Conservation (phyloP, 306 rosid species). For the Casuarina cunninghamiana region DNA sequence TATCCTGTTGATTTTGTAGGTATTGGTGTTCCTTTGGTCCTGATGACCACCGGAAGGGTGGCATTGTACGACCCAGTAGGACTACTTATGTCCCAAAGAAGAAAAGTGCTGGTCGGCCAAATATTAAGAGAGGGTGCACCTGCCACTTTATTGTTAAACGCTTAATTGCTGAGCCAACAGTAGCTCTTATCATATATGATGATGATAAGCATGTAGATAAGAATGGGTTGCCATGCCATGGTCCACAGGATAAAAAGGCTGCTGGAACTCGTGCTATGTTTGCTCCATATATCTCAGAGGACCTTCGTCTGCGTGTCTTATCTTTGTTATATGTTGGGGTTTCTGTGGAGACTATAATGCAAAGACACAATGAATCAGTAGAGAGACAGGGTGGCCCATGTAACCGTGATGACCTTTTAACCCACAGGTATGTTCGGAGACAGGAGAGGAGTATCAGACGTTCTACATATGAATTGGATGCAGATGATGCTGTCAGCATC, state of each 20-base stretch:
- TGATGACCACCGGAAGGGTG: conserved; percentile 88
- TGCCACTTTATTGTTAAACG: conserved; percentile 94
- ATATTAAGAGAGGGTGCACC: conserved; percentile 88
- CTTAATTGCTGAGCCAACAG: conserved; percentile 81
- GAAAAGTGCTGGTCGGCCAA: conserved; percentile 86
- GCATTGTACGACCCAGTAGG: conserved; percentile 77
- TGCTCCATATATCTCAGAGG: conserved; percentile 93
- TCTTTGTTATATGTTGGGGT: conserved; percentile 84
- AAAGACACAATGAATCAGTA: conserved; percentile 84
- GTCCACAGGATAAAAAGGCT: conserved; percentile 83
- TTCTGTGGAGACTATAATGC: conserved; percentile 95
- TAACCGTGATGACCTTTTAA: conserved; percentile 92
- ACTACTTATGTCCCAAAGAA: conserved; percentile 72
- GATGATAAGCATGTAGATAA: conserved; percentile 85
- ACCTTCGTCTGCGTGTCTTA: conserved; percentile 77
- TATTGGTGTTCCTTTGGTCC: conserved; percentile 99
- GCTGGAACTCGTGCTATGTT: conserved; percentile 85
- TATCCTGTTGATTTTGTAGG: conserved; percentile 41
- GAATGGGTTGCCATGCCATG: conserved; percentile 88
- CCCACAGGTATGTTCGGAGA: conserved; percentile 78
- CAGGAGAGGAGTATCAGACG: conserved; percentile 89
- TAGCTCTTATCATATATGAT: conserved; percentile 78
- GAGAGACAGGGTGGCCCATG: conserved; percentile 88
- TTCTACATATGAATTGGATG: conserved; percentile 72
- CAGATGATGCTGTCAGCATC: conserved; percentile 73